phyloP scores from a whole-genome alignment of 2,329 filamentous ascomycete species.

The Cadophora sp. region DNA sequence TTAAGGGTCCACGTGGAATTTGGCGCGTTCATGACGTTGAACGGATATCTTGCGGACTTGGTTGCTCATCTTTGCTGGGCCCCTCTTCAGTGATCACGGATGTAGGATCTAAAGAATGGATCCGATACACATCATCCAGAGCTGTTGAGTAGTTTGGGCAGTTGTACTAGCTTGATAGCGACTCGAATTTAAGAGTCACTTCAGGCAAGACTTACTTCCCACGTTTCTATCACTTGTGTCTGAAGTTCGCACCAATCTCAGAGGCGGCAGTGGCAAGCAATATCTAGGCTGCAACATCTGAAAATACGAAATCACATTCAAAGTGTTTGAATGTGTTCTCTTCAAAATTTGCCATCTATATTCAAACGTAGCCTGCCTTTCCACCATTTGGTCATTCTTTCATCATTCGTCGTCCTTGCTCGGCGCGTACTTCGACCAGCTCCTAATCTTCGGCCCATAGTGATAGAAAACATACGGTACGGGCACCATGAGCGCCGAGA shows the following conservation, averaged over 20 bases:
- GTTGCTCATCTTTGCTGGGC: background rate
- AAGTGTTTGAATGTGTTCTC: background rate
- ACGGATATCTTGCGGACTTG: background rate
- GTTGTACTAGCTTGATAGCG: too few species aligned
- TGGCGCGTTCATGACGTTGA: background rate
- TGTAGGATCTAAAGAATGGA: background rate
- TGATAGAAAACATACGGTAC: slow-evolving; percentile 33
- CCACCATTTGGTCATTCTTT: background rate
- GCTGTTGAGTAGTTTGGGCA: too few species aligned
- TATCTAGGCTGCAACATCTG: too few species aligned
- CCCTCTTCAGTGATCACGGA: background rate
- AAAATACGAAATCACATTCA: too few species aligned
- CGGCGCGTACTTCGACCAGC: slow-evolving; percentile 33
- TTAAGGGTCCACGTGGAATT: background rate
- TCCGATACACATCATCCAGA: too few species aligned
- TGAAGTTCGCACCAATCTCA: too few species aligned
- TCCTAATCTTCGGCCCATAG: slow-evolving; percentile 33
- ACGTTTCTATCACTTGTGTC: too few species aligned
- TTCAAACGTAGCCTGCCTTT: background rate
- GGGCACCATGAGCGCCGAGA: slow-evolving; percentile 34
- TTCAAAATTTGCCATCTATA: background rate
- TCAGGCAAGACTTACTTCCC: background rate
- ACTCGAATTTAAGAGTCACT: background rate
- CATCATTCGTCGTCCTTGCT: slow-evolving; percentile 9
- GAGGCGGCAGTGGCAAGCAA: too few species aligned